These are phyloP conservation scores for Cladosporium sp. DNA, from an alignment of 2,329 filamentous ascomycete species.

Conservation along the genomic window DNA sequence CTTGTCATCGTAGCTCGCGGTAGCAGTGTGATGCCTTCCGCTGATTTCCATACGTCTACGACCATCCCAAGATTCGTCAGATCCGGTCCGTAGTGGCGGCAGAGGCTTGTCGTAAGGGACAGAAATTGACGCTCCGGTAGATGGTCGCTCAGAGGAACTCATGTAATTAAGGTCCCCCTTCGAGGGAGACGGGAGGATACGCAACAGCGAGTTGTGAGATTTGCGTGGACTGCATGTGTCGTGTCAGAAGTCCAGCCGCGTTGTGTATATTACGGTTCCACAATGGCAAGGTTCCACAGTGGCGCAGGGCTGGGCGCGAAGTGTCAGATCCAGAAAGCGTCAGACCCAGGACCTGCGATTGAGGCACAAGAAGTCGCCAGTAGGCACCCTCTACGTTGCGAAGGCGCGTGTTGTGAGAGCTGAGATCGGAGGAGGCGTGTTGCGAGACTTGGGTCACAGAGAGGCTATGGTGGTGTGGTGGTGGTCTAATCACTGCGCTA, in stretches of 20 bases:
- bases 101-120: slow-evolving; percentile 5
- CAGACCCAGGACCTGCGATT: background rate
- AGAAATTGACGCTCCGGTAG: background rate
- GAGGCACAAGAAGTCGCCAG: slow-evolving; percentile 2
- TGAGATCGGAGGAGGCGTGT: slow-evolving; percentile 3
- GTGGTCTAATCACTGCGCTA: slow-evolving; percentile 10
- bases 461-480: background rate
- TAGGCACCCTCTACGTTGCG: background rate
- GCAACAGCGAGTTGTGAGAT: background rate
- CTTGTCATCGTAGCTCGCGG: slow-evolving; percentile 4
- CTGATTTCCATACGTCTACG: background rate
- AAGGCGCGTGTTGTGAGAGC: slow-evolving; percentile 2
- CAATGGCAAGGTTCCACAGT: slow-evolving; percentile 7
- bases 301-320: slow-evolving; percentile 3
- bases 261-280: background rate
- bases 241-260: background rate
- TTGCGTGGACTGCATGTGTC: background rate
- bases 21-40: background rate
- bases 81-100: slow-evolving; percentile 1
- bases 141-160: background rate
- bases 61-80: background rate
- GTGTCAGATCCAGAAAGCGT: background rate
- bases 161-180: background rate
- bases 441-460: background rate
- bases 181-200: background rate